phyloP scores from a whole-genome alignment of 108 stramenopile genomes.

The Pseudonitzschia multiseries region DNA sequence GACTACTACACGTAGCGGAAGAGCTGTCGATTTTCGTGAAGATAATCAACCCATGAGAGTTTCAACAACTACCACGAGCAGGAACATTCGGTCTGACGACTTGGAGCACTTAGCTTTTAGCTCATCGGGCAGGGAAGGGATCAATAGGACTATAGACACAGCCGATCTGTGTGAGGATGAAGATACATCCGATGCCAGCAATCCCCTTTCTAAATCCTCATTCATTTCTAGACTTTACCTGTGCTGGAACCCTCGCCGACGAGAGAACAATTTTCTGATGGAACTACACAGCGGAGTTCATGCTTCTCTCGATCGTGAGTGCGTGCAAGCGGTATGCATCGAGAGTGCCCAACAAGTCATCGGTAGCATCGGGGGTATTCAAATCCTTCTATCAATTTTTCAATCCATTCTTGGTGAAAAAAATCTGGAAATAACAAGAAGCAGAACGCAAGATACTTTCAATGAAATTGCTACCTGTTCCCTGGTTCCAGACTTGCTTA shows the following conservation, averaged over 20 bases:
- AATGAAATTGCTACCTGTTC: constrained; percentile 19
- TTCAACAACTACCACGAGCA: constrained; percentile 3
- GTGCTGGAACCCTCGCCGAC: constrained; percentile 71
- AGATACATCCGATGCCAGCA: background rate
- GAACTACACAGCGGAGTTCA: constrained; percentile 68
- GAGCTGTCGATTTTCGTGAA: constrained; percentile 22
- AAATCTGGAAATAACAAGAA: constrained; percentile 4
- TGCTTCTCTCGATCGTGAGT: constrained; percentile 28
- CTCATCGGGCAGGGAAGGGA: background rate
- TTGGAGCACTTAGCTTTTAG: constrained; percentile 41
- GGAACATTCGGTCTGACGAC: constrained; percentile 32
- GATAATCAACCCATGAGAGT: constrained; percentile 23
- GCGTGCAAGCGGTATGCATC: constrained; percentile 48
- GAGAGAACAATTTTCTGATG: constrained; percentile 32
- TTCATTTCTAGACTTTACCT: constrained; percentile 67
- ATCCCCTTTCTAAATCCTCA: constrained; percentile 25
- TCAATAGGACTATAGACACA: constrained; percentile 6
- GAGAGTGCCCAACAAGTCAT: constrained; percentile 60
- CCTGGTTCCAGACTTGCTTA: constrained; percentile 44
- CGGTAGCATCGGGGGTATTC: constrained; percentile 69
- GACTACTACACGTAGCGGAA: background rate
- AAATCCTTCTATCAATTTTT: constrained; percentile 61
- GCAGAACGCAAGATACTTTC: constrained; percentile 16
- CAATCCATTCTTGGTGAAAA: constrained; percentile 22
- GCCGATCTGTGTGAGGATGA: constrained; percentile 35